Base-by-base conservation (phyloP, 345 rosid species). In the Acer saccharum region DNA sequence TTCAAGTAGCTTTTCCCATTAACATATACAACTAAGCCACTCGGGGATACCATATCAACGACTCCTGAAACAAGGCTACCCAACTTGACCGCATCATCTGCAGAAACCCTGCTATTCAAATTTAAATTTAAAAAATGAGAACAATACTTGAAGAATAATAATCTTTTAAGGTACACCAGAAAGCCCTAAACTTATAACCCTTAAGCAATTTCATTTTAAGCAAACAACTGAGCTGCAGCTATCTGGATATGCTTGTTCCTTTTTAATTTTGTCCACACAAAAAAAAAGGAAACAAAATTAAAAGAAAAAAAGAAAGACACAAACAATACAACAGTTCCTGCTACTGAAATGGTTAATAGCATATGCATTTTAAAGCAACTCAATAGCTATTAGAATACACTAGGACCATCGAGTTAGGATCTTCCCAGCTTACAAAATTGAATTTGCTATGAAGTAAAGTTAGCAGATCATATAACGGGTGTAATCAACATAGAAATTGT, bases 21-120 rank as follows among this genome's bases (percentile, higher is more conserved):
- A 76, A 92, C 87, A 82, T 77, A 82, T 55, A 96, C 87, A 77
- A 86, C 64, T 46, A 94, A 86, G 46, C 84, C 89, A 84, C 79
- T 83, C 48, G 93, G 84, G 69, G 91, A 87, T 29, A 96, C 78
- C 70, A 79, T 81, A 74, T 93, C 99, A 78, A 93, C 94, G 70
- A 90, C 86, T 85, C 96, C 99, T 3, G 94, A 82, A 81, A 95
- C 89, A 78, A 92, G 62, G 76, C 91, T 86, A 75, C 99, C 98
- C 86, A 93, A 63, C 88, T 92, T 92, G 84, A 95, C 87, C 73
- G 81, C 68, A 67, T 86, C 90, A 69, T 89, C 98, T 82, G 89
- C 93, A 80, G 97, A 85, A 82, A 90, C 87, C 86, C 98, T 92
- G 88, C 58, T 39, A 43, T 65, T 58, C 44, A 39, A 80, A 54